Percentiles rank a stretch among this genome's conserved stretches.
Evolutionary conservation across 192 early-diverging fungal genomes (phyloP).

Genomic region (Gonapodya prolifera): DNA sequence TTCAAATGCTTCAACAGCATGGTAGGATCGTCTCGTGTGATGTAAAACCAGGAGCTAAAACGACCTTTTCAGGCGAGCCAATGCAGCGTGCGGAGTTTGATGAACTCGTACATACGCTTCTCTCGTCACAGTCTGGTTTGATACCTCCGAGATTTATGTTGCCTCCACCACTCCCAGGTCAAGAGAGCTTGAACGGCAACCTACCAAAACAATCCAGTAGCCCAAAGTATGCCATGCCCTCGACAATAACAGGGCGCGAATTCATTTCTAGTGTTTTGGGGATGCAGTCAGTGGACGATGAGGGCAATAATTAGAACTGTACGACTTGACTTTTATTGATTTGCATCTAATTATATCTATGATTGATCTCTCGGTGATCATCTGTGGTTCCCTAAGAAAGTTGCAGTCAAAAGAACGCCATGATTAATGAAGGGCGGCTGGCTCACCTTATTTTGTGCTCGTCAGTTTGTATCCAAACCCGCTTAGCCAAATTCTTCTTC

Average conservation of each 20-base stretch:
- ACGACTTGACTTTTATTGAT: no score
- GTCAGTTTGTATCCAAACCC: no score
- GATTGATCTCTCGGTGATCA: no score
- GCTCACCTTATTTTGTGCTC: no score
- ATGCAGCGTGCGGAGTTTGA: slow-evolving; percentile 24
- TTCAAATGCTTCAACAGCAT: slow-evolving; percentile 39
- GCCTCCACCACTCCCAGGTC: neutral
- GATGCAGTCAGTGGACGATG: neutral
- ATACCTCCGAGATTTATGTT: neutral
- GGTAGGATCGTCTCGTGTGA: slow-evolving; percentile 16
- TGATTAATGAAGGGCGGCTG: no score
- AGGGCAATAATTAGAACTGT: no score
- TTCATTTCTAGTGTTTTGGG: neutral
- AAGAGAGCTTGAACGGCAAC: neutral
- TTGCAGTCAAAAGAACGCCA: no score
- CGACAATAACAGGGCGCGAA: neutral
- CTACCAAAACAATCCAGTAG: neutral
- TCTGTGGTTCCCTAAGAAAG: no score
- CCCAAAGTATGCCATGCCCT: neutral
- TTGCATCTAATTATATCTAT: no score
- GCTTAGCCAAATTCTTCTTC: neutral
- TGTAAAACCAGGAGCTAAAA: slow-evolving; percentile 1
- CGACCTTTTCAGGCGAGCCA: slow-evolving; percentile 26
- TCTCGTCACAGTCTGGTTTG: slow-evolving; percentile 6
- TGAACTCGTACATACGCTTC: slow-evolving; percentile 19